These are phyloP conservation scores for Phalaenopsis hybrid DNA, from an alignment of 116 monocot species.

Conservation along the genomic window DNA sequence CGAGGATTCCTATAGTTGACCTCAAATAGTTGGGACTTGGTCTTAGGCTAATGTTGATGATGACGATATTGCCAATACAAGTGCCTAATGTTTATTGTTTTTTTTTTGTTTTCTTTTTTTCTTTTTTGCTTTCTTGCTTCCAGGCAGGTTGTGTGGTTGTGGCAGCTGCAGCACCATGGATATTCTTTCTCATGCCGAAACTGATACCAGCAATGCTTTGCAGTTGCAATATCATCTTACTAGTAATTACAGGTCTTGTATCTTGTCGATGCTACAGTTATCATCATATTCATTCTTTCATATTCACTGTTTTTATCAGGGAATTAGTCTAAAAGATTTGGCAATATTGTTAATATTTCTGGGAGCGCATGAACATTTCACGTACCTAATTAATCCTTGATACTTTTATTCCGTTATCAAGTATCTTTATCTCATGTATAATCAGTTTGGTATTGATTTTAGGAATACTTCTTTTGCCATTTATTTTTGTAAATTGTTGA, in stretches of 20 bases:
- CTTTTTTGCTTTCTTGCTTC: slow-evolving; percentile 18
- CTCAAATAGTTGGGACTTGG: not conserved
- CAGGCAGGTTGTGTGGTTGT: slow-evolving; percentile 79
- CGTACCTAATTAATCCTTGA: not conserved
- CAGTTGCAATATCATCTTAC: slow-evolving; percentile 74
- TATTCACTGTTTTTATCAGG: not conserved
- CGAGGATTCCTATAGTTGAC: not conserved
- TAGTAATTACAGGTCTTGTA: slow-evolving; percentile 65
- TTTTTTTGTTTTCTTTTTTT: no score
- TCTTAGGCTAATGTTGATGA: not conserved
- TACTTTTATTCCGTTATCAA: not conserved
- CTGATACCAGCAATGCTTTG: slow-evolving; percentile 70
- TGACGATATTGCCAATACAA: not conserved
- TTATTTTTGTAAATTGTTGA: not conserved
- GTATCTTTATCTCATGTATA: not conserved
- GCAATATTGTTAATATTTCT: not conserved
- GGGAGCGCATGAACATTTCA: not conserved
- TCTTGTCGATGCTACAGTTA: not conserved
- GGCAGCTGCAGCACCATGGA: slow-evolving; percentile 84
- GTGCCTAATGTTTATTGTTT: slow-evolving; percentile 1
- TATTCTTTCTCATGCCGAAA: slow-evolving; percentile 55
- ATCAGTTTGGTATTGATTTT: not conserved
- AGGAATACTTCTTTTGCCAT: not conserved
- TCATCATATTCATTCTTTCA: not conserved
- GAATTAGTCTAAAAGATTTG: not conserved